These are phyloP conservation scores for Aureoboletus auriporus DNA, from an alignment of 768 basidiomycete genomes.

Conservation along the genomic window DNA sequence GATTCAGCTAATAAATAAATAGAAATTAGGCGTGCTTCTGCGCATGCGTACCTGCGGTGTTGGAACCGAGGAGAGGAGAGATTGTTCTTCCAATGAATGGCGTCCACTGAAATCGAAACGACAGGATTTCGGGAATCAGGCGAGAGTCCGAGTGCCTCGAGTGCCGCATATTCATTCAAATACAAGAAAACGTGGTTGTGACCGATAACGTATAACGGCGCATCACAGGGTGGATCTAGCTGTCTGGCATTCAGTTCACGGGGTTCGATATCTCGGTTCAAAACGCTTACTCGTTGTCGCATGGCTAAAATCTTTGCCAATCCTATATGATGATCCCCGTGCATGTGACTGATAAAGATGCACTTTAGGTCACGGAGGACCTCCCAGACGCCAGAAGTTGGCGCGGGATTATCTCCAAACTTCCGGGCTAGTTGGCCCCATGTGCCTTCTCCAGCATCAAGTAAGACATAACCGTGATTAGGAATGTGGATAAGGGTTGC, in stretches of 20 bases:
- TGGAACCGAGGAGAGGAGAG: conserved; percentile 29
- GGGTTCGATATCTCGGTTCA: neutral
- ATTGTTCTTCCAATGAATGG: conserved; percentile 44
- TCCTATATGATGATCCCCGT: conserved; percentile 91
- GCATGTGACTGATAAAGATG: conserved; percentile 86
- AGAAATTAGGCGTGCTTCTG: neutral
- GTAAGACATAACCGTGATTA: conserved; percentile 63
- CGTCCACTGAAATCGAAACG: conserved; percentile 51
- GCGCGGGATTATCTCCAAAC: conserved; percentile 51
- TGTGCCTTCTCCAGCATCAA: conserved; percentile 91
- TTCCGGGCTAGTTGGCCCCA: conserved; percentile 83
- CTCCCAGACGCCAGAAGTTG: conserved; percentile 44
- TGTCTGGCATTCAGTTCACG: conserved; percentile 24
- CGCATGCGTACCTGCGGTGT: conserved; percentile 5
- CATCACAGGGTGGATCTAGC: conserved; percentile 58
- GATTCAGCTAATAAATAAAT: conserved; percentile 1
- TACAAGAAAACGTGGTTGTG: conserved; percentile 55
- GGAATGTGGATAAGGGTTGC: conserved; percentile 78
- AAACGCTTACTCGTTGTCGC: conserved; percentile 53
- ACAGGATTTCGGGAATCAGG: conserved; percentile 47
- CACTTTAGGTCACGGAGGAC: conserved; percentile 69
- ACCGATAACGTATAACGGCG: conserved; percentile 71
- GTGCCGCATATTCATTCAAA: conserved; percentile 65
- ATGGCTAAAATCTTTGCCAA: conserved; percentile 68
- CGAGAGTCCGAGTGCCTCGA: conserved; percentile 68